Conservation (phyloP, 2,329 filamentous ascomycete genomes). For the Colletotrichum cuscutae region DNA sequence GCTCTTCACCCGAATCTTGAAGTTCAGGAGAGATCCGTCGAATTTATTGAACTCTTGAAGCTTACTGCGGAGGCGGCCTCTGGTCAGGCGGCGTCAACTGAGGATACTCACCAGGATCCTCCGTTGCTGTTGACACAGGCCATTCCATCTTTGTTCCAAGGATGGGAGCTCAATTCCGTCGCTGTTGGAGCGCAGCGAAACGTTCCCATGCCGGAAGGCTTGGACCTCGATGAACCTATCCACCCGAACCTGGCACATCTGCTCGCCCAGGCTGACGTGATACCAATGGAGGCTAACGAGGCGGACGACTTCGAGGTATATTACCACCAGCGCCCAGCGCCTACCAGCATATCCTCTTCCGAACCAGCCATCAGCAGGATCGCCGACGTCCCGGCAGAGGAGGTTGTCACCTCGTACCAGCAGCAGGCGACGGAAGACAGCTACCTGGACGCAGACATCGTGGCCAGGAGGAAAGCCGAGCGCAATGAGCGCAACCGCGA, state of each 20-base stretch:
- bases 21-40: constrained; percentile 93
- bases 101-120: constrained; percentile 69
- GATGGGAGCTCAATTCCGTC: constrained; percentile 92
- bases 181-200: constrained; percentile 84
- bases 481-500: constrained; percentile 85
- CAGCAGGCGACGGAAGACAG: constrained; percentile 71
- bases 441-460: constrained; percentile 77
- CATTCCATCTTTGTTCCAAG: constrained; percentile 86
- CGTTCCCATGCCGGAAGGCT: constrained; percentile 79
- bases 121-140: constrained; percentile 90
- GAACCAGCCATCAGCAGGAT: constrained; percentile 67
- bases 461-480: constrained; percentile 80
- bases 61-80: constrained; percentile 84
- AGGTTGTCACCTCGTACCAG: constrained; percentile 65
- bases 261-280: constrained; percentile 67
- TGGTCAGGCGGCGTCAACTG: constrained; percentile 69
- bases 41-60: constrained; percentile 90
- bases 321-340: constrained; percentile 67
- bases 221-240: constrained; percentile 86
- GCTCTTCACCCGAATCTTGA: constrained; percentile 87
- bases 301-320: constrained; percentile 76
- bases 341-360: constrained; percentile 60
- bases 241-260: constrained; percentile 78
- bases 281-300: constrained; percentile 61
- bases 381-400: constrained; percentile 55